A percentile compares a stretch with the other conserved stretches of the same genome.
Evolutionary conservation across 306 rosid genomes (phyloP).

Genomic region (Acacia crassicarpa): DNA sequence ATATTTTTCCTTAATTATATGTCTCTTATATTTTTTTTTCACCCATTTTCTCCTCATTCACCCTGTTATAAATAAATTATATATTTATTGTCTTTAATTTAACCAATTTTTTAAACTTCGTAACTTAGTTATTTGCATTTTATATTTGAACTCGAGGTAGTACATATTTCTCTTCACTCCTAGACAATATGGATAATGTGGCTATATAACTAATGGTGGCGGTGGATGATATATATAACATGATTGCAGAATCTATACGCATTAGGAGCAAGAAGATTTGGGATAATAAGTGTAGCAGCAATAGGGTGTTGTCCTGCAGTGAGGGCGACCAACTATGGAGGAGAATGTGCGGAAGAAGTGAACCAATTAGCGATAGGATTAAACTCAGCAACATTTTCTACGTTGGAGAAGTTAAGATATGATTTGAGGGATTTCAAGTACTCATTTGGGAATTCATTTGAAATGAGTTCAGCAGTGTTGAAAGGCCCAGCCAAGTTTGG

Average conservation of each 20-base stretch:
- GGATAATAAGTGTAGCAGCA: constrained; percentile 41
- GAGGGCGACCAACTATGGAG: background rate
- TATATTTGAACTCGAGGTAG: no score
- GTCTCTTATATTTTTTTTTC: no score
- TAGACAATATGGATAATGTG: background rate
- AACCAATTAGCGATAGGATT: constrained; percentile 43
- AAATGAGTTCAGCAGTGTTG: constrained; percentile 12
- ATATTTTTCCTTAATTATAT: no score
- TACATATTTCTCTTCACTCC: no score
- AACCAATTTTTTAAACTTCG: no score
- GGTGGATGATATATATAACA: background rate
- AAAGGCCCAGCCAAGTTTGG: constrained; percentile 14
- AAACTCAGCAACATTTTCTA: background rate
- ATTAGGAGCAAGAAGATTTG: constrained; percentile 57
- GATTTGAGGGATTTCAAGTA: constrained; percentile 36
- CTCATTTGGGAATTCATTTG: constrained; percentile 45
- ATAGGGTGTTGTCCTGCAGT: constrained; percentile 1
- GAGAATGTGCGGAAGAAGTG: constrained; percentile 29
- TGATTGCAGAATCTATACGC: constrained; percentile 39
- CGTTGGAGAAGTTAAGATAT: constrained; percentile 35
- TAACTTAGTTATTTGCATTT: no score
- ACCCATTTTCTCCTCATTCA: no score
- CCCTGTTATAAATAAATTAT: no score
- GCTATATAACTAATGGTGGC: no score
- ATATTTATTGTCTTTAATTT: no score